These are phyloP conservation scores for Xerocomus spinulosus DNA, from an alignment of 768 basidiomycete genomes.

Conservation along the genomic window DNA sequence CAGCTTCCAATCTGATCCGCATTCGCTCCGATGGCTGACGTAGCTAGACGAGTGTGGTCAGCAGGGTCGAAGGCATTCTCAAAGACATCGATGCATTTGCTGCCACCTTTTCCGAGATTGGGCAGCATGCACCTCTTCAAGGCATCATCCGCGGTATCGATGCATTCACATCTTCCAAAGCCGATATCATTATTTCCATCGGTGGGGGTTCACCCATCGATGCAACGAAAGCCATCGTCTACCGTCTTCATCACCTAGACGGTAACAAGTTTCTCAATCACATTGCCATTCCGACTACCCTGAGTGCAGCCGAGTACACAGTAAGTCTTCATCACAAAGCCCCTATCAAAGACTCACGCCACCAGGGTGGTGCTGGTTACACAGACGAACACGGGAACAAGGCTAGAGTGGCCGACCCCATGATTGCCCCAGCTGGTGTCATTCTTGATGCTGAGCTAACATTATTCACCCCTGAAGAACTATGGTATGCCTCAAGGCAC, in stretches of 20 bases:
- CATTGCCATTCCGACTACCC: slow-evolving; percentile 78
- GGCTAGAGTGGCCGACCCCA: slow-evolving; percentile 45
- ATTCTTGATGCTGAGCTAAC: slow-evolving; percentile 77
- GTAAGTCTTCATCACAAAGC: slow-evolving; percentile 32
- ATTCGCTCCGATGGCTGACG: slow-evolving; percentile 8
- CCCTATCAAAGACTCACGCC: slow-evolving; percentile 2
- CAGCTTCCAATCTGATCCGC: neutral
- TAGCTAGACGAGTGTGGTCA: slow-evolving; percentile 26
- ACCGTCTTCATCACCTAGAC: slow-evolving; percentile 52
- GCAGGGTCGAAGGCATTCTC: slow-evolving; percentile 39
- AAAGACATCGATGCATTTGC: slow-evolving; percentile 56
- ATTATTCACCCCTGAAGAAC: slow-evolving; percentile 62
- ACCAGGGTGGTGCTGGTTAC: slow-evolving; percentile 62
- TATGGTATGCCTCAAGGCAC: slow-evolving; percentile 49
- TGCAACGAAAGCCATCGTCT: slow-evolving; percentile 68
- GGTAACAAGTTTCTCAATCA: slow-evolving; percentile 54
- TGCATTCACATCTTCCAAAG: slow-evolving; percentile 49
- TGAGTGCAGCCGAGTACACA: slow-evolving; percentile 74
- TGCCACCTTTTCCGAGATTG: slow-evolving; percentile 68
- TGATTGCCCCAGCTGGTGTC: slow-evolving; percentile 65
- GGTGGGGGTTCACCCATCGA: slow-evolving; percentile 83
- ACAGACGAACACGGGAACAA: slow-evolving; percentile 68
- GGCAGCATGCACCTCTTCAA: slow-evolving; percentile 65
- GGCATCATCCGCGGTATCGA: slow-evolving; percentile 57
- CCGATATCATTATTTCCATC: slow-evolving; percentile 67